Evolutionary conservation across 345 rosid species (phyloP).

Genomic region (Citrus medica): DNA sequence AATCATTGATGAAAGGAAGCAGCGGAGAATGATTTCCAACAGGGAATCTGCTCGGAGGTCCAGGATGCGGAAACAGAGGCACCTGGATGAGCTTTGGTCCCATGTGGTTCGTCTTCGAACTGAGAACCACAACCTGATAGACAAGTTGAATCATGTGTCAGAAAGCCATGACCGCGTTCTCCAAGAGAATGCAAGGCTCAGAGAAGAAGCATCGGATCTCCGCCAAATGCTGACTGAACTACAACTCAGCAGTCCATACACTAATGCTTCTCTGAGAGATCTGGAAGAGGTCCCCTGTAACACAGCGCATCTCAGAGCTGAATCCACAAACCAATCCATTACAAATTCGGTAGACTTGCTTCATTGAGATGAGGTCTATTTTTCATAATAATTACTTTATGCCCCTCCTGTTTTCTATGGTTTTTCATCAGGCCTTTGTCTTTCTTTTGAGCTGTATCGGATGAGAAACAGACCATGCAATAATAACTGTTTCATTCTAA

Average conservation of each 20-base stretch:
- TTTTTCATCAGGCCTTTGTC: slow-evolving; percentile 15
- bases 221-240: slow-evolving; percentile 60
- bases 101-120: slow-evolving; percentile 70
- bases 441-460: slow-evolving; percentile 16
- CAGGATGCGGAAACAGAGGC: slow-evolving; percentile 93
- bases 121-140: slow-evolving; percentile 67
- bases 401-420: slow-evolving; percentile 21
- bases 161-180: slow-evolving; percentile 58
- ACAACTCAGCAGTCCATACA: slow-evolving; percentile 44
- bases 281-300: slow-evolving; percentile 50
- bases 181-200: slow-evolving; percentile 74
- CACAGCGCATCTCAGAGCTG: slow-evolving; percentile 43
- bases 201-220: slow-evolving; percentile 77
- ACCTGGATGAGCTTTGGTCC: slow-evolving; percentile 92
- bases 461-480: slow-evolving; percentile 28
- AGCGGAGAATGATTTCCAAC: slow-evolving; percentile 90
- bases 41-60: slow-evolving; percentile 97
- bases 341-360: slow-evolving; percentile 40
- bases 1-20: slow-evolving; percentile 82
- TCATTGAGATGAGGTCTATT: slow-evolving; percentile 29
- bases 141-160: slow-evolving; percentile 62
- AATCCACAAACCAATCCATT: slow-evolving; percentile 31
- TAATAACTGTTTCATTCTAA: slow-evolving; percentile 24
- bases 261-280: slow-evolving; percentile 38
- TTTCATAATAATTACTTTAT: slow-evolving; percentile 10